Conservation (phyloP, 106 monocot genomes). For the Amphibolis antarctica region DNA sequence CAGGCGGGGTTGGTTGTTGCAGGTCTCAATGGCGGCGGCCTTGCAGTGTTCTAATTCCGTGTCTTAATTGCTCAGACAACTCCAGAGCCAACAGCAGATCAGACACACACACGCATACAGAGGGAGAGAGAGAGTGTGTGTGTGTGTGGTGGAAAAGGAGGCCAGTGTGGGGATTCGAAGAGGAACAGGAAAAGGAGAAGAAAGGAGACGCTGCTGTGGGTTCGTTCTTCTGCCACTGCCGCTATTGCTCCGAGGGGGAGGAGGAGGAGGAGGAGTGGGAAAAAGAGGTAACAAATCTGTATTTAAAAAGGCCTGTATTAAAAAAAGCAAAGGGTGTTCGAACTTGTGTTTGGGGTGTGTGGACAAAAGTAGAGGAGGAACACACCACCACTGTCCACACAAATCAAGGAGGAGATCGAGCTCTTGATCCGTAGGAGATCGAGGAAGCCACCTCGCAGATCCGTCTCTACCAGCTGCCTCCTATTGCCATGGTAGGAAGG, state of each 20-base stretch:
- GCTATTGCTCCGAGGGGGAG: neutral
- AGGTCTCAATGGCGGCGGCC: conserved; percentile 15
- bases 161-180: neutral
- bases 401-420: too few species aligned
- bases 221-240: neutral
- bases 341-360: conserved; percentile 8
- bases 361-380: conserved; percentile 1
- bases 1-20: conserved; percentile 1
- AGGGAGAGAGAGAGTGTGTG: neutral
- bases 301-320: conserved; percentile 1
- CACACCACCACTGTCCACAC: neutral
- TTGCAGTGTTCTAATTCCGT: conserved; percentile 17
- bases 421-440: too few species aligned
- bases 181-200: conserved; percentile 5
- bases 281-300: neutral
- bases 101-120: neutral
- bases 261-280: neutral
- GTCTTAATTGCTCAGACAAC: conserved; percentile 14
- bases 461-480: neutral
- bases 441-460: too few species aligned
- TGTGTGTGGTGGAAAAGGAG: neutral
- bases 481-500: neutral
- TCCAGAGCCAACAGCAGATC: neutral
- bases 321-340: conserved; percentile 1
- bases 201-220: neutral